Conservation (phyloP, 75 land plant species). For the Pinus albicaulis region DNA sequence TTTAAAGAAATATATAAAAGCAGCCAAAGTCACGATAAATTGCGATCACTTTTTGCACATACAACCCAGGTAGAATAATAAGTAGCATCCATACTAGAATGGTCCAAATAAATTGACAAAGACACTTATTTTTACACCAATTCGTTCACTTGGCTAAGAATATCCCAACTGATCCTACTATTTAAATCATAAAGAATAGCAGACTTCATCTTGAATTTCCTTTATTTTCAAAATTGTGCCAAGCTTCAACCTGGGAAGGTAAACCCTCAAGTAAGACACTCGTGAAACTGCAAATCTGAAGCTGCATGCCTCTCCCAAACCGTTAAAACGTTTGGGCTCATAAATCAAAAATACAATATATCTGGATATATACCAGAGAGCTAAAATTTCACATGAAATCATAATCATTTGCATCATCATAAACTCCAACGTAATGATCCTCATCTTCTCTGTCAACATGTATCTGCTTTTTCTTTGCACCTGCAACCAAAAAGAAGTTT, state of each 20-base stretch:
- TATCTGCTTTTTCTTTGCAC: constrained; percentile 53
- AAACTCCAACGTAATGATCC: constrained; percentile 33
- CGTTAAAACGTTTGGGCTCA: background rate
- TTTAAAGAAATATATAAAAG: background rate
- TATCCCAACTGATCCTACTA: background rate
- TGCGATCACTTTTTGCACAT: background rate
- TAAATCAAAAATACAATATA: constrained; percentile 2
- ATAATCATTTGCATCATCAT: constrained; percentile 61
- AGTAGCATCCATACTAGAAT: background rate
- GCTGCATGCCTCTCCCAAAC: constrained; percentile 12
- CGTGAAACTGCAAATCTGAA: background rate
- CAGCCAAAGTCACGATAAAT: too few relatives aligned
- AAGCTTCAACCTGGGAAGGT: background rate
- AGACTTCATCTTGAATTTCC: background rate
- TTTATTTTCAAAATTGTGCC: constrained; percentile 1
- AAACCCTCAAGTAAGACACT: background rate
- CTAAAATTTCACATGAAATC: constrained; percentile 66
- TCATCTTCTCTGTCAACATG: constrained; percentile 73
- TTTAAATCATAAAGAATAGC: background rate
- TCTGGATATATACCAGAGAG: background rate
- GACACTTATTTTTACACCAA: constrained; percentile 2
- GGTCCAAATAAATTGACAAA: background rate
- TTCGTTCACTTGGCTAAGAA: background rate
- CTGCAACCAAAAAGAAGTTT: constrained; percentile 17
- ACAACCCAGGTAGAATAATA: background rate